Evolutionary conservation across 805 yeast species (phyloP).

Genomic region (Isabelozyma gotoi): DNA sequence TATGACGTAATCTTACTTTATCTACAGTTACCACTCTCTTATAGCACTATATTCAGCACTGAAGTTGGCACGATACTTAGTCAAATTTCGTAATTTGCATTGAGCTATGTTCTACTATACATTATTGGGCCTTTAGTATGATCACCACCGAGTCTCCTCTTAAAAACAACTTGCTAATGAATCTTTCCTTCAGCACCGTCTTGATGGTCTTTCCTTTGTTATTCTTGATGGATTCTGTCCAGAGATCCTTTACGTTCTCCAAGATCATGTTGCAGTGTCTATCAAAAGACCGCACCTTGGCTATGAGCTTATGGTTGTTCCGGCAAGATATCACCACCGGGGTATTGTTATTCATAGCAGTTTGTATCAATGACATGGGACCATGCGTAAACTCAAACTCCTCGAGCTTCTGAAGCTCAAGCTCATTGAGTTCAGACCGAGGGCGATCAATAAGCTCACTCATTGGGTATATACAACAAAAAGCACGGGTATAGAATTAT

Average conservation of each 20-base stretch:
- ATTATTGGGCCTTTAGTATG: constrained; percentile 49
- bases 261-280: constrained; percentile 92
- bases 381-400: constrained; percentile 90
- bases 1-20: too few species aligned
- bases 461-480: too few species aligned
- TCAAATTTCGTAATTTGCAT: too few species aligned
- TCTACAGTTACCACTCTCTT: too few species aligned
- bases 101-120: not conserved
- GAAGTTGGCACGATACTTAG: too few species aligned
- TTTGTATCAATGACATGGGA: constrained; percentile 85
- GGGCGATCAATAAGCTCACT: constrained; percentile 74
- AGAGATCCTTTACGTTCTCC: constrained; percentile 87
- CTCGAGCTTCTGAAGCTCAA: constrained; percentile 77
- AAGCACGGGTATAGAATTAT: constrained; percentile 25
- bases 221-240: constrained; percentile 63
- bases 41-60: too few species aligned
- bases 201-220: constrained; percentile 72
- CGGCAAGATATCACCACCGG: constrained; percentile 87
- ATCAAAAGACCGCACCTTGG: constrained; percentile 91
- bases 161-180: constrained; percentile 83
- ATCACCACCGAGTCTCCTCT: constrained; percentile 96
- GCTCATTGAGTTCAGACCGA: constrained; percentile 74
- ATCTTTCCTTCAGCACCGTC: constrained; percentile 63
- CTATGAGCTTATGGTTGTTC: constrained; percentile 89
- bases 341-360: constrained; percentile 70